Base-by-base conservation (phyloP, 768 basidiomycete species). In the Lactarius tabidus region DNA sequence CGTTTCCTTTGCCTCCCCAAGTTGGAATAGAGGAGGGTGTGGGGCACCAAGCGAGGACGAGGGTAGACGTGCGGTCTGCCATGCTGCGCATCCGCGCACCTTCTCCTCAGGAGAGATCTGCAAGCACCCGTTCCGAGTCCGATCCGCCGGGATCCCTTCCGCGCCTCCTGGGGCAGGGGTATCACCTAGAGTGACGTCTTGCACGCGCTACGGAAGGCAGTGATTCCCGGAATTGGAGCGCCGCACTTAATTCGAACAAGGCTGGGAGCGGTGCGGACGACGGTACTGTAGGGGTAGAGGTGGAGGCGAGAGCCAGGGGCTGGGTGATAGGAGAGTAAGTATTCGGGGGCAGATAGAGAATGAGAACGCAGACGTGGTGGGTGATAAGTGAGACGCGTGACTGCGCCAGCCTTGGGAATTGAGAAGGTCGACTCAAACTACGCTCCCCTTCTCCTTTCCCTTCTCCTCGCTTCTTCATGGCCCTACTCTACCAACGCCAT, bases 101-200 rank as follows among this genome's bases (percentile, higher is more conserved):
- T 2, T 57, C 56, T 5, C 85, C 76, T 17, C 80, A 85, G 23
- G 84, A 72, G 36, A 36, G 36, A 36, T 36, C 54, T n/a, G 17
- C 20, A 26, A 91, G 71, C 89, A 91, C 68, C 89, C 87, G 71
- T n/a, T 86, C 89, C 2, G 88, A 89, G 67, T 87, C 88, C 71
- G 82, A 72, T 90, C 89, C 84, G 87, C 89, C 15, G 92, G 79
- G 18, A 92, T 80, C 6, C 89, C 90, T 28, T 78, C 77, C 6
- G 31, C 20, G 2, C 12, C 45, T 10, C 62, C 20, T 2, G 4
- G 23, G 1, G n/a, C 14, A 14, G 23, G 12, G 48, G n/a, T 3
- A 7, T 23, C 26, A 45, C 79, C 86, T 89, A 89, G 43, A 92
- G 76, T 56, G 80, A 86, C 1, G 89, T 89, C 1, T 79, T 73